Conservation (phyloP, 768 basidiomycete genomes). For the Podaxis sp. region DNA sequence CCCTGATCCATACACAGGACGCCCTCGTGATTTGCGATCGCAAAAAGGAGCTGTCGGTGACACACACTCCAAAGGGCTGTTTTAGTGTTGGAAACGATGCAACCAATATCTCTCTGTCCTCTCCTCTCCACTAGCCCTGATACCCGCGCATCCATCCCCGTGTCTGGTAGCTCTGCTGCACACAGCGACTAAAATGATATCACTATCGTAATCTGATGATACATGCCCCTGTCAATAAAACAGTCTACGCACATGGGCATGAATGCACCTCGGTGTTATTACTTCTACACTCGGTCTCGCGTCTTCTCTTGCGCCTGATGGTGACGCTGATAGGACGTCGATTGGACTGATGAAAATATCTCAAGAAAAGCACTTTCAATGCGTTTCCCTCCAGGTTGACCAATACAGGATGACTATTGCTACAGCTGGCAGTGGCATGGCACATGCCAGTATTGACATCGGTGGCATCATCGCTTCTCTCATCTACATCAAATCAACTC, state of each 20-base stretch:
- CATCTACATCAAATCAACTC: neutral
- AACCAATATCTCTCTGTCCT: neutral
- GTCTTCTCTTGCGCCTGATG: neutral
- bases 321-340: neutral
- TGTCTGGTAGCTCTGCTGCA: neutral
- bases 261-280: neutral
- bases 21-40: neutral
- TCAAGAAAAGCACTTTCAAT: neutral
- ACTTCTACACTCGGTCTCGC: neutral
- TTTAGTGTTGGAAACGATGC: slow-evolving; percentile 3
- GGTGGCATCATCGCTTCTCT: neutral
- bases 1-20: neutral
- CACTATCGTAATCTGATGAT: neutral
- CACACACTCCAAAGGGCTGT: neutral
- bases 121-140: neutral
- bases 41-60: neutral
- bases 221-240: neutral
- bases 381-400: too few relatives aligned
- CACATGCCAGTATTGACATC: neutral
- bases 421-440: neutral
- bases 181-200: neutral
- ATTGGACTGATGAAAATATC: neutral
- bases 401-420: neutral
- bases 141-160: neutral
- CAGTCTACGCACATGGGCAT: neutral